Conservation (phyloP, 2,329 filamentous ascomycete genomes). For the Chalaropsis ovoidea region DNA sequence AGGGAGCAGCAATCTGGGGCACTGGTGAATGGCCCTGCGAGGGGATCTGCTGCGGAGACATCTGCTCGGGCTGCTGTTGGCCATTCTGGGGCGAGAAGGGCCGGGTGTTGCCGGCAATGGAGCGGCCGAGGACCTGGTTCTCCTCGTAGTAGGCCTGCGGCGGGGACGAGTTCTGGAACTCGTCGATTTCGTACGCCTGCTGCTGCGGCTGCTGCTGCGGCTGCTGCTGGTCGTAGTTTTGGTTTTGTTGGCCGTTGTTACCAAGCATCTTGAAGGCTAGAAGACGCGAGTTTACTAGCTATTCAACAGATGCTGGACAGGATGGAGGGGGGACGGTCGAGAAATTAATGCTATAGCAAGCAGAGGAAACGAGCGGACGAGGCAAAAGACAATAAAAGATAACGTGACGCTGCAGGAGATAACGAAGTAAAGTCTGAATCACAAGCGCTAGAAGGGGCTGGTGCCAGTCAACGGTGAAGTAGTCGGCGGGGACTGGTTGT, state of each 20-base stretch:
- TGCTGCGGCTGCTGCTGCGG: too few species aligned
- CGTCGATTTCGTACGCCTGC: slow-evolving; percentile 27
- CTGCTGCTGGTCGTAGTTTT: slow-evolving; percentile 29
- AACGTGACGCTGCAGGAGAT: background rate
- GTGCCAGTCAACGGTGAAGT: background rate
- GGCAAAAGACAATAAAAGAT: background rate
- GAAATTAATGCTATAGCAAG: background rate
- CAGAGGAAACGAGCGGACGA: background rate
- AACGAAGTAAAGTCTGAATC: background rate
- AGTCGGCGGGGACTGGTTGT: background rate
- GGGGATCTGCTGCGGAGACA: slow-evolving; percentile 26
- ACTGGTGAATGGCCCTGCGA: slow-evolving; percentile 28
- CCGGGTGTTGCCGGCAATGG: slow-evolving; percentile 29
- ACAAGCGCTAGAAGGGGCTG: background rate
- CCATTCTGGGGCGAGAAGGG: slow-evolving; percentile 22
- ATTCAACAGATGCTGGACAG: background rate
- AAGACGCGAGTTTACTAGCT: background rate
- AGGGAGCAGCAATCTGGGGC: slow-evolving; percentile 21
- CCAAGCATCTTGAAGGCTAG: slow-evolving; percentile 32
- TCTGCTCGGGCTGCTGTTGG: slow-evolving; percentile 25
- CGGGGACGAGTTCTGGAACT: slow-evolving; percentile 25
- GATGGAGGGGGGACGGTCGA: background rate
- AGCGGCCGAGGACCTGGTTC: slow-evolving; percentile 28
- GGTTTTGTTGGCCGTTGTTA: slow-evolving; percentile 31
- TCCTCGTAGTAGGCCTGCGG: slow-evolving; percentile 30